Percentiles rank a stretch among this genome's conserved stretches.
Evolutionary conservation across 495 filamentous ascomycete genomes (phyloP).

Genomic region (Rusavskia elegans): DNA sequence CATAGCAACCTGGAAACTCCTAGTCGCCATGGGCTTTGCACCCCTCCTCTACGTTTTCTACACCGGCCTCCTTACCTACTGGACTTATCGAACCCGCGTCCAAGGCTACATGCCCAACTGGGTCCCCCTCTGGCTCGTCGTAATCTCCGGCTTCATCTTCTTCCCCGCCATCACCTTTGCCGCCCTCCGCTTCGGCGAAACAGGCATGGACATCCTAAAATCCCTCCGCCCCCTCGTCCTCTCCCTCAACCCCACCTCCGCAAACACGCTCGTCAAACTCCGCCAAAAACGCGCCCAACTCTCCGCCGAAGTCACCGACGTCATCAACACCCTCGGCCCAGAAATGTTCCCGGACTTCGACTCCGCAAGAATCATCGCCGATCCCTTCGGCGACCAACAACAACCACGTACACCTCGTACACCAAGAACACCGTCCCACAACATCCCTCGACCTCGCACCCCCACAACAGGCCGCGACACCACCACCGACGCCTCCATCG

Average conservation of each 20-base stretch:
- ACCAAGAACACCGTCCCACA: slow-evolving; percentile 7
- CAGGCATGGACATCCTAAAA: slow-evolving; percentile 96
- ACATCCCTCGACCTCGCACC: slow-evolving; percentile 1
- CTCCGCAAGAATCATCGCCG: slow-evolving; percentile 56
- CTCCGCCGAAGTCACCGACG: slow-evolving; percentile 65
- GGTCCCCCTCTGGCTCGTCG: slow-evolving; percentile 66
- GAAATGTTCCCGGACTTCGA: slow-evolving; percentile 98
- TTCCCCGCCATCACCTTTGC: slow-evolving; percentile 87
- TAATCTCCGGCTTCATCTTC: slow-evolving; percentile 53
- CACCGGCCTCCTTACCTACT: slow-evolving; percentile 53
- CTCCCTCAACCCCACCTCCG: slow-evolving; percentile 69
- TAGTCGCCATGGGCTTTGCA: slow-evolving; percentile 78
- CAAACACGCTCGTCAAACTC: slow-evolving; percentile 70
- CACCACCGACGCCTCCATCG: slow-evolving; percentile 12
- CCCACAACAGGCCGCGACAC: slow-evolving; percentile 1
- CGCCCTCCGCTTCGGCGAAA: slow-evolving; percentile 86
- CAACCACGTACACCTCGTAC: slow-evolving; percentile 2
- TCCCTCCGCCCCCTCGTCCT: slow-evolving; percentile 81
- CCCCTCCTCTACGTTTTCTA: slow-evolving; percentile 76
- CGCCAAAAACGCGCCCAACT: slow-evolving; percentile 56
- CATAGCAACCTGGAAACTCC: slow-evolving; percentile 96
- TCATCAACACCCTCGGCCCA: slow-evolving; percentile 90
- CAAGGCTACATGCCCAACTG: slow-evolving; percentile 64
- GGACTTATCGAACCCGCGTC: slow-evolving; percentile 66
- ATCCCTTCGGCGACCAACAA: slow-evolving; percentile 28